Evolutionary conservation across 257 asterid species (phyloP), one percentile per base, ranked within the genome.

Genomic region (Solanum etuberosum): DNA sequence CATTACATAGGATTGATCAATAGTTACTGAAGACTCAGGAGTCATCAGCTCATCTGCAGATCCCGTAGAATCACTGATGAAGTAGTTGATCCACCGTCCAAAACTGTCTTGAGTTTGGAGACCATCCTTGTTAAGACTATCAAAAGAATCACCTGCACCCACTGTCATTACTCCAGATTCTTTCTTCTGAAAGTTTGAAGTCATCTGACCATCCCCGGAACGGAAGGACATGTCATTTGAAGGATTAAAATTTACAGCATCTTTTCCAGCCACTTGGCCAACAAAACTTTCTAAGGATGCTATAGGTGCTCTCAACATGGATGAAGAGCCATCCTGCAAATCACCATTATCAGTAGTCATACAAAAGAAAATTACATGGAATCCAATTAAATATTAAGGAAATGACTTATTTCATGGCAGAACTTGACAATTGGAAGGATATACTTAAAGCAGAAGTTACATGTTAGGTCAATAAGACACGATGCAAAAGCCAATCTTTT

Each of bases 101-200:
- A 94, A 94, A 92, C 93, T 89, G 90, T 92, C 97, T 87, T 94
- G 94, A 51, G 95, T 85, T 89, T 91, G 95, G 90, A 92, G 87
- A 86, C 92, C 88, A 71, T 92, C 94, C 83, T 89, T 71, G 85
- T 83, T 89, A 89, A 77, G 84, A 87, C 87, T 87, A 87, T 87
- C 87, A 86, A 85, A 61, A 83, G 90, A 84, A 87, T 87, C 92
- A 86, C 84, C 89, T 74, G 78, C 91, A 77, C 86, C 88, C 48
- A 87, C 87, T 70, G 92, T 81, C 46, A 31, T 63, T 73, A 78
- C 83, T 89, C 91, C 92, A 85, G 95, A 87, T 85, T 87, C 89
- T 87, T 88, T 87, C 48, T 87, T 88, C 71, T 85, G 94, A 20
- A 93, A 85, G 86, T 85, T 88, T 82, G 88, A 90, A 87, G 86